Percentiles rank a stretch among this genome's conserved stretches.
These are phyloP conservation scores for Alternaria sp. DNA, from an alignment of 2,329 filamentous ascomycete species.

Conservation along the genomic window DNA sequence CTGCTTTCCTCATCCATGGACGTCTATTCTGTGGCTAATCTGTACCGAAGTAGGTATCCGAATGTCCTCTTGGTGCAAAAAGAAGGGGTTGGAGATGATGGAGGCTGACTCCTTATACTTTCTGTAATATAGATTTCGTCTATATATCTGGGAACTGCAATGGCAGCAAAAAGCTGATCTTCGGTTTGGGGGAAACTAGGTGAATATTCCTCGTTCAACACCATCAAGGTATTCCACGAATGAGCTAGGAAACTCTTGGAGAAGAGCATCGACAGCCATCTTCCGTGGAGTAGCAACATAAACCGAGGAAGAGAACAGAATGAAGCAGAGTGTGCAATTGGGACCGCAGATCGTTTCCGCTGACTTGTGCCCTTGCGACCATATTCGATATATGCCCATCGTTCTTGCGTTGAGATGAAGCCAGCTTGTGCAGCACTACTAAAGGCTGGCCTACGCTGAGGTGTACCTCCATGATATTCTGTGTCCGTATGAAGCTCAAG, in stretches of 20 bases:
- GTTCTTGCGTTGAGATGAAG: neutral
- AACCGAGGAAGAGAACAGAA: neutral
- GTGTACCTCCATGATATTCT: neutral
- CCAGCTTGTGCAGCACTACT: neutral
- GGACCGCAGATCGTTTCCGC: neutral
- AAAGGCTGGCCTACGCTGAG: neutral
- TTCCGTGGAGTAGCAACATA: neutral
- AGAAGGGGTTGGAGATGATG: neutral
- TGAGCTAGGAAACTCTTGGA: neutral
- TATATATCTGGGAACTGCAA: neutral
- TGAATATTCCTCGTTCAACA: neutral
- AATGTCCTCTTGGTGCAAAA: neutral
- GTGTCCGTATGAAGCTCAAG: accelerated
- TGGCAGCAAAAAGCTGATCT: neutral
- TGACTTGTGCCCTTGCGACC: neutral
- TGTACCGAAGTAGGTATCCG: neutral
- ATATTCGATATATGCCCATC: neutral
- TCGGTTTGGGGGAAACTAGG: neutral
- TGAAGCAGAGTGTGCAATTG: neutral
- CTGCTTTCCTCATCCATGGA: neutral
- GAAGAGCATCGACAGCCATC: neutral
- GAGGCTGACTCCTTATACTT: neutral
- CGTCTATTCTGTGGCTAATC: neutral
- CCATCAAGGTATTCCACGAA: neutral
- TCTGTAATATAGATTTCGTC: neutral